These are phyloP conservation scores for Penicillium thymicola DNA, from an alignment of 2,329 filamentous ascomycete genomes.

Conservation along the genomic window DNA sequence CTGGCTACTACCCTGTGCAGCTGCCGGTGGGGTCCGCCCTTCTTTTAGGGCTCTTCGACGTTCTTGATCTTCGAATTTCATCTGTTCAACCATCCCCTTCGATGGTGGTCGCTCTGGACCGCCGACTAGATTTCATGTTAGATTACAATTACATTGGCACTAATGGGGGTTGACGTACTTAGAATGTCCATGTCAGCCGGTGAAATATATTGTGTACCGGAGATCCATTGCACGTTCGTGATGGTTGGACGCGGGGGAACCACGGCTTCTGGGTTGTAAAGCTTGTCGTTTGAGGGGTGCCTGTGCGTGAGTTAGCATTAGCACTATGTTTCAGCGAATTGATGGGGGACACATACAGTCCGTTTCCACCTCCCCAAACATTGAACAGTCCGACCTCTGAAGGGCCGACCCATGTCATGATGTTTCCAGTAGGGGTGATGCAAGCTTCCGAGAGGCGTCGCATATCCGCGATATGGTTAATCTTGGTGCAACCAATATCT, in stretches of 20 bases:
- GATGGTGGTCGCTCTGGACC: constrained; percentile 83
- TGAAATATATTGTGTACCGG: constrained; percentile 87
- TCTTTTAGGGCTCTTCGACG: constrained; percentile 37
- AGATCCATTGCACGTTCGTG: constrained; percentile 93
- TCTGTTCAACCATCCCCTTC: constrained; percentile 80
- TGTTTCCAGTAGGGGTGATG: constrained; percentile 73
- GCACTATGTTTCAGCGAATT: background rate
- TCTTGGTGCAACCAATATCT: constrained; percentile 68
- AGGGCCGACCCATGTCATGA: constrained; percentile 85
- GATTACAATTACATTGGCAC: background rate
- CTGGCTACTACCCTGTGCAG: constrained; percentile 48
- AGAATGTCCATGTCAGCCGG: constrained; percentile 83
- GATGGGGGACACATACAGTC: constrained; percentile 50
- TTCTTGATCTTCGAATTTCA: constrained; percentile 69
- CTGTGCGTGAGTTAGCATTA: constrained; percentile 35
- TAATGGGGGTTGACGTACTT: constrained; percentile 43
- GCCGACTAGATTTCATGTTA: constrained; percentile 54
- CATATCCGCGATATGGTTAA: constrained; percentile 68
- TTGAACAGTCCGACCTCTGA: constrained; percentile 81
- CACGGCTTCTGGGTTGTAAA: constrained; percentile 72
- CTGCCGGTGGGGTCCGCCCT: constrained; percentile 32
- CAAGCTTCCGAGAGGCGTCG: constrained; percentile 66
- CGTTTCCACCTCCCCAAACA: constrained; percentile 73
- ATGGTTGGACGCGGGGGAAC: constrained; percentile 85
- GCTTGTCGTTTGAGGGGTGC: constrained; percentile 59